phyloP scores from a whole-genome alignment of 2,329 filamentous ascomycete species.

The Scleromitrula shiraiana region DNA sequence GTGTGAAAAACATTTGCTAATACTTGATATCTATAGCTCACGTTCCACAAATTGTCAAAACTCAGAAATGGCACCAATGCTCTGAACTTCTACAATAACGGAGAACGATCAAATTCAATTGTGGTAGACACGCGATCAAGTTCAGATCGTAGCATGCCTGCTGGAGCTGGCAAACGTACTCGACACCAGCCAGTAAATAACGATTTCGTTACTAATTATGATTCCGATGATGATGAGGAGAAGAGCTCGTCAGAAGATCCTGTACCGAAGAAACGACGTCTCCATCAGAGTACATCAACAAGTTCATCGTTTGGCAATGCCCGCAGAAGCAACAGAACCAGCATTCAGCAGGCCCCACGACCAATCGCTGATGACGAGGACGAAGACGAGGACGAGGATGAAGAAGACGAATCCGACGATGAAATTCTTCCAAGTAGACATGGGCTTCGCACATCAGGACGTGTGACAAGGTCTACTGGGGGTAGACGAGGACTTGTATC shows the following conservation, averaged over 20 bases:
- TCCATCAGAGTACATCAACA: constrained; percentile 16
- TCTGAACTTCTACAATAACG: constrained; percentile 34
- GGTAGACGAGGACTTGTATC: constrained; percentile 7
- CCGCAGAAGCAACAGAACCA: constrained; percentile 16
- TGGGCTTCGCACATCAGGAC: constrained; percentile 10
- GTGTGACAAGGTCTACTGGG: constrained; percentile 18
- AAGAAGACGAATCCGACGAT: constrained; percentile 8
- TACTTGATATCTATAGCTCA: constrained; percentile 31
- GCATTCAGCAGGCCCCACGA: constrained; percentile 12
- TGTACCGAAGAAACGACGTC: constrained; percentile 19
- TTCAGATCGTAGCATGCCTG: constrained; percentile 13
- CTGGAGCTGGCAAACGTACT: constrained; percentile 17
- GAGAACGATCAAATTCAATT: constrained; percentile 14
- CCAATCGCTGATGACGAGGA: constrained; percentile 8
- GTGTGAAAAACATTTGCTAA: background rate
- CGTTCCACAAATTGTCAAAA: constrained; percentile 36
- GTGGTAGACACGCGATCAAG: constrained; percentile 9
- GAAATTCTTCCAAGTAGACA: constrained; percentile 2
- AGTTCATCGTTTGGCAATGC: constrained; percentile 13
- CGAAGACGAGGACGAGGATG: constrained; percentile 5
- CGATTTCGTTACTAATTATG: constrained; percentile 17
- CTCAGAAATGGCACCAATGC: constrained; percentile 40
- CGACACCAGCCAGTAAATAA: constrained; percentile 13
- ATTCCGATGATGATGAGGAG: constrained; percentile 21
- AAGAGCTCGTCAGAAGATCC: constrained; percentile 9